phyloP scores from a whole-genome alignment of 169 alveolate genomes.

The Plasmodium ovale region DNA sequence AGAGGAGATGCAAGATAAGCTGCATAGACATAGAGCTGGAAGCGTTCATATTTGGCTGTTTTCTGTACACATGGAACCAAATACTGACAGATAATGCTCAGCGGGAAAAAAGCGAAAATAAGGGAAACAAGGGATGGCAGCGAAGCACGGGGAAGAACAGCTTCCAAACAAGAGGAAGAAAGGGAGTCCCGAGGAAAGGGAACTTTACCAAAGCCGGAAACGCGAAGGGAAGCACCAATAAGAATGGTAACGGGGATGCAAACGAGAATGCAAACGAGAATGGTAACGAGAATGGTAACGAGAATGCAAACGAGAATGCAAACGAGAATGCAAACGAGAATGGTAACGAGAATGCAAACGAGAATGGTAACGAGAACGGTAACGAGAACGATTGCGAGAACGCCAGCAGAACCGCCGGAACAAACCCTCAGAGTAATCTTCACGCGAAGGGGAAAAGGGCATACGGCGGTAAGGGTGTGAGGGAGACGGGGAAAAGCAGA shows the following conservation, averaged over 20 bases:
- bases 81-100: conserved; percentile 26
- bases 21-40: conserved; percentile 67
- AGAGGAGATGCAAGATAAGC: conserved; percentile 51
- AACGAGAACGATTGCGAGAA: neutral
- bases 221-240: neutral
- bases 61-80: conserved; percentile 66
- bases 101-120: conserved; percentile 2
- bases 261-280: neutral
- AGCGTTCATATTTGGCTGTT: conserved; percentile 74
- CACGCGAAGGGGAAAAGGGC: no score
- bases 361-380: neutral
- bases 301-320: neutral
- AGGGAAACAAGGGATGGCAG: no score
- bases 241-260: neutral
- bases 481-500: no score
- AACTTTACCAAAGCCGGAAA: no score
- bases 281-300: neutral
- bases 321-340: neutral
- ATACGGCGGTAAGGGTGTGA: no score
- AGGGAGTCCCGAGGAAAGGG: no score
- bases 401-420: neutral
- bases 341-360: neutral
- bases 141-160: no score
- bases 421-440: no score
- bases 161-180: no score